Evolutionary conservation across 2,329 filamentous ascomycete species (phyloP), one percentile per base, ranked within the genome.

Genomic region (Cryphonectria parasitica): DNA sequence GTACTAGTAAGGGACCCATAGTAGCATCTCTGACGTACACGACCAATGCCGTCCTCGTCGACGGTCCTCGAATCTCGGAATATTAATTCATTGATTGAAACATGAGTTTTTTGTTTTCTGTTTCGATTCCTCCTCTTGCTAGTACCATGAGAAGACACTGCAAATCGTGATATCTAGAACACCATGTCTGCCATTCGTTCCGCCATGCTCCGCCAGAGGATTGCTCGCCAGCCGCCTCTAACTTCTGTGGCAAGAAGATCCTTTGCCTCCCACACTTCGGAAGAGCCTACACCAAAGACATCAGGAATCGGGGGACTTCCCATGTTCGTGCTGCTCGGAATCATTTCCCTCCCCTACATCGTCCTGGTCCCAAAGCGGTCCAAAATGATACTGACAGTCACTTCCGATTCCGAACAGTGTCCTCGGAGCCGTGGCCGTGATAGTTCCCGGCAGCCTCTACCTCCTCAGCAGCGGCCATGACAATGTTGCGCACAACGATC

Each of bases 401-500:
- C 19, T 45, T 3, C 31, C 5, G 22, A 17, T 39, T 17, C 8
- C 3, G 8, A 60, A 39, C 10, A 69, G 67, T 2, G 34, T 61
- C 17, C 28, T 69, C 22, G 70, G 52, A 34, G 67, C 52, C 43
- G 67, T 45, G 5, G 36, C 67, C 36, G 25, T 71, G 17, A 22
- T 71, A 2, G 3, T 64, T 7, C 56, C 54, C 45, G 67, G 64
- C 28, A 62, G 67, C 22, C 64, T 66, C 5, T 71, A 71, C 64
- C 19, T 66, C 43, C 39, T 71, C 31, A 64, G 64, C n/a, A 54
- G 25, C 11, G 25, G 60, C 3, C 70, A 69, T 25, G 28, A 56
- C 2, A 41, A 61, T 3, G 31, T 64, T 0, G 41, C 58, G 36
- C 70, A 71, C 70, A 71, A 71, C 49, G 70, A 71, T 58, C 70